Conservation (phyloP, 129 eudicot genomes). For the Artemisia argyi region DNA sequence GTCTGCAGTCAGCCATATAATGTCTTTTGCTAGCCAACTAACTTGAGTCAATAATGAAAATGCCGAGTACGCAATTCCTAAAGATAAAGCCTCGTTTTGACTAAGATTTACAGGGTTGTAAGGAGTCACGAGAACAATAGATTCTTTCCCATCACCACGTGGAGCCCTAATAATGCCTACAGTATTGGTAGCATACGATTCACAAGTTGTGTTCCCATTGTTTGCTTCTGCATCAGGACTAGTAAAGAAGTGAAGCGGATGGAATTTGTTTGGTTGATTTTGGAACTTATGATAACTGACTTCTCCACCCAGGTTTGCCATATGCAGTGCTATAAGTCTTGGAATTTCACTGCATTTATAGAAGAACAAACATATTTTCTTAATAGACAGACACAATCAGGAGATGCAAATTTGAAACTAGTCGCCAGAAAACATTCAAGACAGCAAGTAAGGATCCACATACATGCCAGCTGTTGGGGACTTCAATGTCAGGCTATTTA, state of each 20-base stretch:
- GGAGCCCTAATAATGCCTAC: slow-evolving; percentile 93
- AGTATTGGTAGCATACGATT: slow-evolving; percentile 58
- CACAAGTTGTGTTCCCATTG: slow-evolving; percentile 52
- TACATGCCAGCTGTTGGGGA: slow-evolving; percentile 56
- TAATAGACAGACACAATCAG: slow-evolving; percentile 4
- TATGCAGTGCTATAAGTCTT: slow-evolving; percentile 54
- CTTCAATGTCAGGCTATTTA: slow-evolving; percentile 43
- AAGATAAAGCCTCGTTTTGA: slow-evolving; percentile 64
- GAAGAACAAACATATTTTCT: slow-evolving; percentile 8
- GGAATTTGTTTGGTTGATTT: slow-evolving; percentile 54
- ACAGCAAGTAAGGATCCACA: slow-evolving; percentile 29
- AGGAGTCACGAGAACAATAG: slow-evolving; percentile 91
- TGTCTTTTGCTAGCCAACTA: slow-evolving; percentile 95
- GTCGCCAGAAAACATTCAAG: background rate
- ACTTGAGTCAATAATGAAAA: slow-evolving; percentile 78
- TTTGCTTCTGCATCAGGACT: slow-evolving; percentile 51
- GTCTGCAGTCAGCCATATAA: slow-evolving; percentile 97
- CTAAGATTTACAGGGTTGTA: slow-evolving; percentile 62
- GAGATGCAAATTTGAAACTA: background rate
- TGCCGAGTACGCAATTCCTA: slow-evolving; percentile 69
- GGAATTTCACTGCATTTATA: slow-evolving; percentile 67
- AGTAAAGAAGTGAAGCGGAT: slow-evolving; percentile 75
- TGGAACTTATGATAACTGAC: slow-evolving; percentile 72
- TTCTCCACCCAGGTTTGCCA: slow-evolving; percentile 80
- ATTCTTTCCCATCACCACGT: slow-evolving; percentile 97